Base-by-base conservation (phyloP, 2,329 filamentous ascomycete species). In the Alternaria longipes region DNA sequence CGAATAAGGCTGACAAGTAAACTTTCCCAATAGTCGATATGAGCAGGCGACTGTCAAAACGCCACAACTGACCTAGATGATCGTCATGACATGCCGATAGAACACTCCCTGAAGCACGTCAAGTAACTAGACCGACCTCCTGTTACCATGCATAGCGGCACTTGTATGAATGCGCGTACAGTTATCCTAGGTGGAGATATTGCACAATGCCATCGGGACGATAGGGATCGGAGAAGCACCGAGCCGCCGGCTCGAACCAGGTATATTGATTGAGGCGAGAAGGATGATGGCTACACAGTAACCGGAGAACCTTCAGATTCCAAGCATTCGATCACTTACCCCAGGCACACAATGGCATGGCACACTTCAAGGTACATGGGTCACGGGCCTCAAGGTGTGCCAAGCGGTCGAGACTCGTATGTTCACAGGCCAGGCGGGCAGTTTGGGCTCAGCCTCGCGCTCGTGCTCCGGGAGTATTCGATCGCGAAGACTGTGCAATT, bases 341-440 rank as follows among this genome's bases (percentile, higher is more conserved):
- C 28, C 28, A 34, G 1, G n/a, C n/a, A 18, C n/a, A 18, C 24
- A 24, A 24, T 24, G 24, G 24, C 24, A 24, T 24, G 1, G n/a
- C n/a, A 18, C n/a, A 18, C 38, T 1, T 11, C n/a, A 20, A 20
- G n/a, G 18, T n/a, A 49, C 28, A 26, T 14, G 26, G 28, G 12
- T 16, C 32, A 28, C n/a, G 11, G 9, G 7, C 45, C 28, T 49
- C 45, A 14, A 34, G 8, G 28, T 30, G 20, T 32, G 45, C 45
- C 45, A 49, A 49, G 45, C 32, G 45, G 28, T 49, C 45, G 28
- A 49, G 45, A 49, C 45, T 49, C 45, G 18, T 49, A 14, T 30
- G 45, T 18, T 49, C 28, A 49, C 28, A 32, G 20, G 20, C 28
- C 5, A 47, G 28, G 44, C 28, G 44, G 28, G 44, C 26, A 47